phyloP scores from a whole-genome alignment of 75 land plant species.

The Ceratopteris richardii region DNA sequence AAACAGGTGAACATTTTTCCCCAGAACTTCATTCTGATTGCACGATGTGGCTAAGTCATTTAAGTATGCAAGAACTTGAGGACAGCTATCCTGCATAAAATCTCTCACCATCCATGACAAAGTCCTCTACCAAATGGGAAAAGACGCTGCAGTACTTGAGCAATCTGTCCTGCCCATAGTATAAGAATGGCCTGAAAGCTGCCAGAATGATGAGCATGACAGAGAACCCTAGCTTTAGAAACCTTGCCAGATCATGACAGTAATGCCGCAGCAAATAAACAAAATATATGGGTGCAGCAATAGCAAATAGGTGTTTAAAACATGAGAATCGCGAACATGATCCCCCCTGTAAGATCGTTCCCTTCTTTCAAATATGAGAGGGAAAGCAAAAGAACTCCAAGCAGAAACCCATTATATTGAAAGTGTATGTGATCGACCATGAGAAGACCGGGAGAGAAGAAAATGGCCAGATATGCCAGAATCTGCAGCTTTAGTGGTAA shows the following conservation, averaged over 20 bases:
- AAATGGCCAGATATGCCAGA: slow-evolving; percentile 37
- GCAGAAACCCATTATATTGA: slow-evolving; percentile 82
- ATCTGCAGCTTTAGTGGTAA: slow-evolving; percentile 4
- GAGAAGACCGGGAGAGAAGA: slow-evolving; percentile 66
- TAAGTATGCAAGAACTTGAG: too few species aligned
- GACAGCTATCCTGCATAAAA: too few species aligned
- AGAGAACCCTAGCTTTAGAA: slow-evolving; percentile 41
- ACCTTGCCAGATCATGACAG: slow-evolving; percentile 37
- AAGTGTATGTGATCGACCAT: slow-evolving; percentile 91
- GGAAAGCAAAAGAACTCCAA: slow-evolving; percentile 69
- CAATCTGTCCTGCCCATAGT: slow-evolving; percentile 85
- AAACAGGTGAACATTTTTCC: slow-evolving; percentile 12
- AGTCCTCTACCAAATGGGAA: slow-evolving; percentile 97
- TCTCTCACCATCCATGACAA: too few species aligned
- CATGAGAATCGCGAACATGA: slow-evolving; percentile 54
- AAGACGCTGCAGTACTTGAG: slow-evolving; percentile 59
- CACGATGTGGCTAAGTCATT: slow-evolving; percentile 3
- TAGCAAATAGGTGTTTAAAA: slow-evolving; percentile 87
- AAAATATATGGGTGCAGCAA: slow-evolving; percentile 86
- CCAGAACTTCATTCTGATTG: slow-evolving; percentile 7
- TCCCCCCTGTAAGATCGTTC: slow-evolving; percentile 70
- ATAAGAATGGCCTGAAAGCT: slow-evolving; percentile 73
- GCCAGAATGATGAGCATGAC: slow-evolving; percentile 45
- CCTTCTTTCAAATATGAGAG: slow-evolving; percentile 57
- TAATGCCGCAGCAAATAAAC: slow-evolving; percentile 81